Conservation (phyloP, 495 filamentous ascomycete species). For the Penicillium angulare region DNA sequence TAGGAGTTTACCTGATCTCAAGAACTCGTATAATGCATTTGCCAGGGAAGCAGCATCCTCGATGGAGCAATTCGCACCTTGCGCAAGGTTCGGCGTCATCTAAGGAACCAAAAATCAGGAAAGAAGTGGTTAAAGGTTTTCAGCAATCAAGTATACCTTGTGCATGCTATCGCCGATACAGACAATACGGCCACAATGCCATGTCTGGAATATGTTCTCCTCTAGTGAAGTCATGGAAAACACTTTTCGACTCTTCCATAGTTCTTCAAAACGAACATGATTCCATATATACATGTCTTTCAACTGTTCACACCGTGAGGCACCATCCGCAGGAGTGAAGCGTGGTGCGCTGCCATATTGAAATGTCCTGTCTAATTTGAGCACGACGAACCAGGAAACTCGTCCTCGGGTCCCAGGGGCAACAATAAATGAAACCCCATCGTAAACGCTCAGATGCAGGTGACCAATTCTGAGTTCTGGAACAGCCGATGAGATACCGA, state of each 20-base stretch:
- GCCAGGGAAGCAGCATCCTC: neutral
- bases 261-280: neutral
- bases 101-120: neutral
- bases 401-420: neutral
- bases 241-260: neutral
- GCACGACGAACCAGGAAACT: neutral
- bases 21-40: neutral
- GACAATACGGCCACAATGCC: neutral
- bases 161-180: neutral
- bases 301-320: neutral
- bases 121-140: neutral
- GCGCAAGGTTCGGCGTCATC: neutral
- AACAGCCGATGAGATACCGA: constrained; percentile 13
- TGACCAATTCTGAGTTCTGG: neutral
- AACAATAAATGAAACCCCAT: neutral
- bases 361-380: neutral
- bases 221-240: neutral
- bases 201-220: neutral
- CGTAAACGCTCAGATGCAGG: neutral
- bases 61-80: neutral
- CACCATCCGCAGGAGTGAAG: neutral
- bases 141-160: neutral
- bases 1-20: neutral
- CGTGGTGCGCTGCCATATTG: neutral
- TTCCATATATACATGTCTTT: neutral